Conservation (phyloP, 306 rosid genomes). For the Corylus avellana region DNA sequence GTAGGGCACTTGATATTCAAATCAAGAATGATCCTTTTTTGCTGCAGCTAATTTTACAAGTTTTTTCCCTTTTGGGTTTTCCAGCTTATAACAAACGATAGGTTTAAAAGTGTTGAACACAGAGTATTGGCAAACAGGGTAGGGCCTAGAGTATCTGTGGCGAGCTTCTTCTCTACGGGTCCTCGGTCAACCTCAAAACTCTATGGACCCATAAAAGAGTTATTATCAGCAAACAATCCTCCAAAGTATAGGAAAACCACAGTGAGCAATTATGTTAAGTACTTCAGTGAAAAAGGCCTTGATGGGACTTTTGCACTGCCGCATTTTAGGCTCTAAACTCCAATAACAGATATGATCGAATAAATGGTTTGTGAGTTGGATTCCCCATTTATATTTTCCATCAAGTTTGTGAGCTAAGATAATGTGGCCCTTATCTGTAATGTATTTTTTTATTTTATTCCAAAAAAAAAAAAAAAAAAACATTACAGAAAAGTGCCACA, state of each 20-base stretch:
- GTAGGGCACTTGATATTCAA: too few relatives aligned
- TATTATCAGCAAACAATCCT: slow-evolving; percentile 22
- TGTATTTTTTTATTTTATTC: too few relatives aligned
- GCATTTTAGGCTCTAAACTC: slow-evolving; percentile 16
- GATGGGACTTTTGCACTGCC: not conserved
- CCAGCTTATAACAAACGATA: slow-evolving; percentile 30
- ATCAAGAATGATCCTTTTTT: not conserved
- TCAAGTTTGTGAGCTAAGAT: not conserved
- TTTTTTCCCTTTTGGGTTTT: not conserved
- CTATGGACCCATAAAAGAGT: slow-evolving; percentile 24
- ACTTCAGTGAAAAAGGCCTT: not conserved
- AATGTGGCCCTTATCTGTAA: not conserved
- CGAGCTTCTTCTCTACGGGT: slow-evolving; percentile 21
- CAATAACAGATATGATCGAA: not conserved
- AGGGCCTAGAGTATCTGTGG: slow-evolving; percentile 14
- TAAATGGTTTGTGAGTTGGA: not conserved
- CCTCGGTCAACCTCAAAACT: not conserved
- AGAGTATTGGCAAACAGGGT: slow-evolving; percentile 21
- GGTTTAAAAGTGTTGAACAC: slow-evolving; percentile 35
- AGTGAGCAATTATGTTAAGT: not conserved
- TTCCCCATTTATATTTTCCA: not conserved
- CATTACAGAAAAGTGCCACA: too few relatives aligned
- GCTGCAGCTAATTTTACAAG: not conserved
- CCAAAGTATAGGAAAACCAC: slow-evolving; percentile 20
- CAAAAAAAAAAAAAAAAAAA: too few relatives aligned